These are phyloP conservation scores for Clavaria fumosa DNA, from an alignment of 768 basidiomycete species.

Conservation along the genomic window DNA sequence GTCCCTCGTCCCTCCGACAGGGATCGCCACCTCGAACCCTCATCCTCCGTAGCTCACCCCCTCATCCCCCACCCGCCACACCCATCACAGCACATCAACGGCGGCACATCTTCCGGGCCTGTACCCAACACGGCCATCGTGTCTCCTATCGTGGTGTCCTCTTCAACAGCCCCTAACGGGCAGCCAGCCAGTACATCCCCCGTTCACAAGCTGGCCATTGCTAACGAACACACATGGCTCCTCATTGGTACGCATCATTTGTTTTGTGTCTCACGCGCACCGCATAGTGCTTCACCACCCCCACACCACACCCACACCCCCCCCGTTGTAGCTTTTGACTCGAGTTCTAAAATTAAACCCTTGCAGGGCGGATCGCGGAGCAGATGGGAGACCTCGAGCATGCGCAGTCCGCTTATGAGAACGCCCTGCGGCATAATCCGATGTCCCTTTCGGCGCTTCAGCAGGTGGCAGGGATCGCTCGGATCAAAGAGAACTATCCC, in stretches of 20 bases:
- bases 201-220: constrained; percentile 64
- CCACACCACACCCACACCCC: constrained; percentile 6
- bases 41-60: constrained; percentile 21
- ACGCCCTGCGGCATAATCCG: constrained; percentile 90
- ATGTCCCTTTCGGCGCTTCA: constrained; percentile 80
- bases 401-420: constrained; percentile 86
- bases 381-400: constrained; percentile 91
- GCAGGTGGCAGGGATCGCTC: constrained; percentile 89
- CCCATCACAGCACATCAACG: constrained; percentile 27
- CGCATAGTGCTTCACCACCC: constrained; percentile 1
- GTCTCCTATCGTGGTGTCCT: constrained; percentile 27
- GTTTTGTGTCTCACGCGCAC: constrained; percentile 2
- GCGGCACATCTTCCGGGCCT: no score
- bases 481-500: constrained; percentile 95
- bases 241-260: constrained; percentile 55
- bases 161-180: constrained; percentile 16
- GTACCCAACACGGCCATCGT: constrained; percentile 32
- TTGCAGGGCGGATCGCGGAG: constrained; percentile 81
- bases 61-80: constrained; percentile 30
- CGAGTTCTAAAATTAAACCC: no score
- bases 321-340: constrained; percentile 9
- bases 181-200: constrained; percentile 24
- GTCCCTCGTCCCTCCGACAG: constrained; percentile 43
- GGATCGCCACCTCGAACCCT: constrained; percentile 27
- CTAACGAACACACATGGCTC: constrained; percentile 93